Base-by-base conservation (phyloP, 164 flowering plant species). In the Paratinospora sagittata region DNA sequence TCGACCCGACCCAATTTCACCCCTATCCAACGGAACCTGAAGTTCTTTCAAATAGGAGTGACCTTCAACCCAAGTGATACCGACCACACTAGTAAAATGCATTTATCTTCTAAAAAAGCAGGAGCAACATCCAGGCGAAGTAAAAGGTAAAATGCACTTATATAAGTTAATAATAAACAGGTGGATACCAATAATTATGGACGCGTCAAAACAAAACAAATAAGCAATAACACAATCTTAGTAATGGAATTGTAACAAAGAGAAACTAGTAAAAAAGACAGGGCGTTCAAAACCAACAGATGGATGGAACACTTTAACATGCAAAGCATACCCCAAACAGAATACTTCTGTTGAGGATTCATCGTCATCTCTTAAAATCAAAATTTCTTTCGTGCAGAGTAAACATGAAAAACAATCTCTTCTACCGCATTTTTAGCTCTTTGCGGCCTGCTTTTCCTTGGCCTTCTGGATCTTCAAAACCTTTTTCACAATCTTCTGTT, bases 401-500 rank as follows among this genome's bases (percentile, higher is more conserved):
- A 65, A 70, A 70, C 52, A 66, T 61, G 23, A 43, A 64, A 60
- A 69, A 65, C 43, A 30, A 66, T 70, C 67, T 70, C 63, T 27
- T 49, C 37, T 69, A 39, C 58, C 57, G 17, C 26, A n/a, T 34
- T 70, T 63, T 74, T 65, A 80, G 75, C 74, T 72, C 76, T 78
- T 84, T 17, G 78, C 3, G 37, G 84, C 62, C 19, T 66, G 69
- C 77, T 80, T 84, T 67, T 84, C 86, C 78, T 84, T 84, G 6
- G 80, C 41, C 78, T 84, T 84, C 43, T 84, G 86, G 63, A 84
- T 80, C 77, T 84, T 84, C 82, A 84, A 58, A 5, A 84, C 86
- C 78, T 84, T 84, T 82, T 84, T 84, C 58, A 84, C 86, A 39
- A 84, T 84, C 77, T 84, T 84, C 67, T 82, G 84, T 71, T 84